Percentiles rank a stretch among this genome's conserved stretches.
Evolutionary conservation across 768 basidiomycete species (phyloP).

Genomic region (Phlebiopsis gigantea): DNA sequence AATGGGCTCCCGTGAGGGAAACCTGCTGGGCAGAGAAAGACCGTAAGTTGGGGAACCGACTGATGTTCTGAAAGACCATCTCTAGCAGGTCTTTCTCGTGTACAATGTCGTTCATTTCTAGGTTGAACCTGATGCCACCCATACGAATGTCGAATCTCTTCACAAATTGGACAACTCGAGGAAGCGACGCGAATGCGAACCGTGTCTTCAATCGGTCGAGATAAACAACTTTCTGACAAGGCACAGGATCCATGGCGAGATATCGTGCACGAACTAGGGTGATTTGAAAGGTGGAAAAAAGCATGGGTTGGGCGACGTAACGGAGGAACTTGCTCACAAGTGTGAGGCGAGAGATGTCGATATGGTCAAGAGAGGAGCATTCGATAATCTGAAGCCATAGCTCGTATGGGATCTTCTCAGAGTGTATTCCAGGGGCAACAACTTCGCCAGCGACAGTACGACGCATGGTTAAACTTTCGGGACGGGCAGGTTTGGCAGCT

Average conservation of each 20-base stretch:
- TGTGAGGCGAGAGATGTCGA: slow-evolving; percentile 4
- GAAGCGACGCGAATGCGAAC: slow-evolving; percentile 5
- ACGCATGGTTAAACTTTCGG: too few relatives aligned
- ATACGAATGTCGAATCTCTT: slow-evolving; percentile 1
- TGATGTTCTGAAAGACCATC: slow-evolving; percentile 1
- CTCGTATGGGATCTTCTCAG: slow-evolving; percentile 6
- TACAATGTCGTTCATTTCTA: neutral
- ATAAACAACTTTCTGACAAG: neutral
- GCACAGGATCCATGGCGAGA: neutral
- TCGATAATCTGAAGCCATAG: slow-evolving; percentile 11
- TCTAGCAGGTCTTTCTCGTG: neutral
- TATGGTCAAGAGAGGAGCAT: neutral
- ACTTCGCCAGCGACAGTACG: too few relatives aligned
- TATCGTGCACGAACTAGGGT: neutral
- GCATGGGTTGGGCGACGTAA: slow-evolving; percentile 8
- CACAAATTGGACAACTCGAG: slow-evolving; percentile 3
- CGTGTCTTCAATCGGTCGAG: slow-evolving; percentile 1
- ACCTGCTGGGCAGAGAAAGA: slow-evolving; percentile 2
- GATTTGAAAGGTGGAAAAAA: slow-evolving; percentile 2
- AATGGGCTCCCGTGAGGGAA: neutral
- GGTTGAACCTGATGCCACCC: neutral
- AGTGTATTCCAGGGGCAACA: neutral
- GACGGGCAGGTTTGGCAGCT: too few relatives aligned
- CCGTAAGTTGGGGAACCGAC: slow-evolving; percentile 1
- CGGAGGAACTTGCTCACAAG: slow-evolving; percentile 11